Evolutionary conservation across 768 basidiomycete species (phyloP), one percentile per base, ranked within the genome.

Genomic region (Hericium erinaceus): DNA sequence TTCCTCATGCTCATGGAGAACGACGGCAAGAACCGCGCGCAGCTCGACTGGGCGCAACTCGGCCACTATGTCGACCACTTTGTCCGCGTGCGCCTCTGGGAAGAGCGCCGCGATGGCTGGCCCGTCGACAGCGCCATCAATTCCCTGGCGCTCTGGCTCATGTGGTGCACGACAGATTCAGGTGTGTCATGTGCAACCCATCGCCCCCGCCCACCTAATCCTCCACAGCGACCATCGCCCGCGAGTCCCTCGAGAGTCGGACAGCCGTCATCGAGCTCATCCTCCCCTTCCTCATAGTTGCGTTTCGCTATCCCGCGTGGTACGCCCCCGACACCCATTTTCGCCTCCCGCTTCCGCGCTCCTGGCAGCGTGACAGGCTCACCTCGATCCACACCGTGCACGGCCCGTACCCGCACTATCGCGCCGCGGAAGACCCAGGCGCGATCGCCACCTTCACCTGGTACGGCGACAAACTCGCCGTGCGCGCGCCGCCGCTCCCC

Each of bases 301-400:
- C 54, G 18, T 68, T 52, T 60, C 62, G 82, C 75, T 89, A 87
- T 64, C 70, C 82, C 1, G 68, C 79, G 3, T 74, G 81, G 40
- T 72, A 79, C 44, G 84, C 84, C 0, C 85, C 88, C 0, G 81
- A 85, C 15, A 73, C 79, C 56, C 83, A 87, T 64, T 83, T 77
- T 64, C 37, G 68, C 55, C 70, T 89, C 39, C 85, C 87, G 0
- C 72, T 83, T 37, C 54, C 63, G 0, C 55, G 57, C 53, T 60
- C 61, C 57, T 64, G 58, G 53, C 58, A 57, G 58, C 58, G 28
- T 54, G 58, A 64, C 15, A 59, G 51, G 16, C 64, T 69, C 28
- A 64, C 66, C 54, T 71, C 75, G 2, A 59, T 74, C 50, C 49
- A 64, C 26, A 73, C 74, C 3, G 67, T 61, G 0, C 79, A 81